Conservation (phyloP, 2,329 filamentous ascomycete genomes). For the Cytospora mali region DNA sequence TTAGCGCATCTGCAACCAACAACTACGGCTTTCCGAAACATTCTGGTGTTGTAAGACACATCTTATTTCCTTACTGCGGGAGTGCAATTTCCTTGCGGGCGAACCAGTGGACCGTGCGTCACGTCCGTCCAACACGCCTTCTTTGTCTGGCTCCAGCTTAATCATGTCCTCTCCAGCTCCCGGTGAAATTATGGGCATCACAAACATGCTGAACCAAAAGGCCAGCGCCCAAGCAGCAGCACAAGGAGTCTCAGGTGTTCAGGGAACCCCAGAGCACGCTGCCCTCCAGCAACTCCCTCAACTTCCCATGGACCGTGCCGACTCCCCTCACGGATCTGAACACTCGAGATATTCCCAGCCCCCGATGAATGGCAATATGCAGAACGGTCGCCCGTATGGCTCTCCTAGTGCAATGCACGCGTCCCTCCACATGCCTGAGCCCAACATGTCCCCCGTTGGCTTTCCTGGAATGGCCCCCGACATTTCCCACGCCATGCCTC, state of each 20-base stretch:
- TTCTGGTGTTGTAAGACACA: conserved; percentile 30
- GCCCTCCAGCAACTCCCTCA: conserved; percentile 32
- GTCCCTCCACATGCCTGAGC: conserved; percentile 50
- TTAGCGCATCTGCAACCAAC: conserved; percentile 22
- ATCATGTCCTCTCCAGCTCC: conserved; percentile 49
- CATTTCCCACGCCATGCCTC: conserved; percentile 45
- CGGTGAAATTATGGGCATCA: conserved; percentile 56
- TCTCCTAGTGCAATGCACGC: conserved; percentile 57
- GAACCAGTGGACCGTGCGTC: conserved; percentile 27
- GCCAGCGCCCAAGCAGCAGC: conserved; percentile 39
- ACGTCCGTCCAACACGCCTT: conserved; percentile 23
- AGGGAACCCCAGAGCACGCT: conserved; percentile 34
- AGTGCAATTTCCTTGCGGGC: conserved; percentile 28
- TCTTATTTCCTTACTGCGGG: conserved; percentile 29
- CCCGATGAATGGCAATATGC: conserved; percentile 45
- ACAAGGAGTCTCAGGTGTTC: conserved; percentile 37
- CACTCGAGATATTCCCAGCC: conserved; percentile 58
- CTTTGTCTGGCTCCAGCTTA: conserved; percentile 29
- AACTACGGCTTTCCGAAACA: conserved; percentile 25
- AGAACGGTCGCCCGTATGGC: conserved; percentile 49
- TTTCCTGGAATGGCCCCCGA: conserved; percentile 42
- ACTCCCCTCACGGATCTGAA: conserved; percentile 62
- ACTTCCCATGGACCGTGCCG: conserved; percentile 53
- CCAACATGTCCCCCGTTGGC: conserved; percentile 39
- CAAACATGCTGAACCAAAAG: conserved; percentile 56